These are phyloP conservation scores for Alternaria arbusti DNA, from an alignment of 2,329 filamentous ascomycete genomes.

Conservation along the genomic window DNA sequence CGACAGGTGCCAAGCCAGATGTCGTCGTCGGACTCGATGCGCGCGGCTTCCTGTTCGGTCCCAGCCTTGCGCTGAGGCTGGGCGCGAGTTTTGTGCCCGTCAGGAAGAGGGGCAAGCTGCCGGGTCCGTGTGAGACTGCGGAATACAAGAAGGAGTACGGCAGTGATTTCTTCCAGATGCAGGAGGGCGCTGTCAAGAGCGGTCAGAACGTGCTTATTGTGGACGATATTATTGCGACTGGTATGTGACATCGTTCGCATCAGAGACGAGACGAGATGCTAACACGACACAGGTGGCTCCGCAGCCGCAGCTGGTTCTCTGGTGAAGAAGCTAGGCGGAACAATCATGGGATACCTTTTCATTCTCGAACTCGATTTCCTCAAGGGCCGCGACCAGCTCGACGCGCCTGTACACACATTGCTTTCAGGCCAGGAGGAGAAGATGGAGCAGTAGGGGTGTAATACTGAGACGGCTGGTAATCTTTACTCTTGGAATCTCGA, in stretches of 20 bases:
- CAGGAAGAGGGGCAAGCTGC: slow-evolving; percentile 94
- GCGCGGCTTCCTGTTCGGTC: slow-evolving; percentile 93
- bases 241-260: slow-evolving; percentile 60
- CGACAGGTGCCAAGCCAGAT: slow-evolving; percentile 67
- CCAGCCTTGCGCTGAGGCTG: slow-evolving; percentile 81
- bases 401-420: slow-evolving; percentile 81
- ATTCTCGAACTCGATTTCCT: slow-evolving; percentile 95
- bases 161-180: slow-evolving; percentile 94
- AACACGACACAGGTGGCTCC: slow-evolving; percentile 73
- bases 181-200: slow-evolving; percentile 79
- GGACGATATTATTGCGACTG: slow-evolving; percentile 98
- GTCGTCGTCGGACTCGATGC: slow-evolving; percentile 93
- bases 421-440: slow-evolving; percentile 67
- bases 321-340: slow-evolving; percentile 82
- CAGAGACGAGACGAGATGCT: slow-evolving; percentile 1
- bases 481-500: not conserved
- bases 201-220: slow-evolving; percentile 92
- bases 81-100: slow-evolving; percentile 90
- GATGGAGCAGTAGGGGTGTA: slow-evolving; percentile 8
- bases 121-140: slow-evolving; percentile 84
- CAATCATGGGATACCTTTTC: slow-evolving; percentile 89
- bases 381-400: slow-evolving; percentile 88
- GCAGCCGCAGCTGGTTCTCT: slow-evolving; percentile 86
- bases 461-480: not conserved
- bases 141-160: slow-evolving; percentile 96